These are phyloP conservation scores for Hydnum rufescens DNA, from an alignment of 768 basidiomycete species.

Conservation along the genomic window DNA sequence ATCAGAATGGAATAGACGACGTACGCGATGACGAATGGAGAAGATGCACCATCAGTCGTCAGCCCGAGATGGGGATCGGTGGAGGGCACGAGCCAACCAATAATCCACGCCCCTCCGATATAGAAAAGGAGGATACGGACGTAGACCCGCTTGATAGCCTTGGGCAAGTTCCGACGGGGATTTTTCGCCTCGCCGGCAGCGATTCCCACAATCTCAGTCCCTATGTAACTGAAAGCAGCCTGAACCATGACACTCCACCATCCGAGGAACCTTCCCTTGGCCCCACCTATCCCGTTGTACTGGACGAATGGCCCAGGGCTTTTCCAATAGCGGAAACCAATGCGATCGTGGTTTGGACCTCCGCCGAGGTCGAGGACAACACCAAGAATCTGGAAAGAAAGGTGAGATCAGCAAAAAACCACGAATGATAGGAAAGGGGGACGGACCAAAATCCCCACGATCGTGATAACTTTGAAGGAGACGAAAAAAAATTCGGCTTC, in stretches of 20 bases:
- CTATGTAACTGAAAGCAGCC: constrained; percentile 85
- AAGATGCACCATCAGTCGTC: constrained; percentile 33
- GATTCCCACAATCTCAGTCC: constrained; percentile 85
- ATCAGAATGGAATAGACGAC: no score
- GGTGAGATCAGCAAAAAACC: not conserved
- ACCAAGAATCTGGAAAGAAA: constrained; percentile 21
- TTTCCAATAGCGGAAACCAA: constrained; percentile 72
- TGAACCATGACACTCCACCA: constrained; percentile 57
- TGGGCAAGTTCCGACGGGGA: constrained; percentile 44
- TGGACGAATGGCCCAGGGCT: constrained; percentile 80
- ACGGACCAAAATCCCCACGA: constrained; percentile 14
- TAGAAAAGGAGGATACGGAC: constrained; percentile 72
- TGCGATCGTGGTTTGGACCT: constrained; percentile 61
- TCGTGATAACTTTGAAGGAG: constrained; percentile 65
- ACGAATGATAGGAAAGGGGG: not conserved
- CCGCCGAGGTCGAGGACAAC: constrained; percentile 77
- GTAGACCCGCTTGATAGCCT: constrained; percentile 50
- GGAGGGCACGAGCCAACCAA: constrained; percentile 41
- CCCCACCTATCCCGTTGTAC: constrained; percentile 20
- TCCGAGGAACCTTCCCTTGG: constrained; percentile 38
- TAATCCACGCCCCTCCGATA: constrained; percentile 10
- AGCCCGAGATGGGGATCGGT: constrained; percentile 38
- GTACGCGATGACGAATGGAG: constrained; percentile 93
- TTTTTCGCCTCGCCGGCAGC: constrained; percentile 81
- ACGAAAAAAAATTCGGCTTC: constrained; percentile 69